These are phyloP conservation scores for Rugosomyces carneus DNA, from an alignment of 1,284 basidiomycete species.

Conservation along the genomic window DNA sequence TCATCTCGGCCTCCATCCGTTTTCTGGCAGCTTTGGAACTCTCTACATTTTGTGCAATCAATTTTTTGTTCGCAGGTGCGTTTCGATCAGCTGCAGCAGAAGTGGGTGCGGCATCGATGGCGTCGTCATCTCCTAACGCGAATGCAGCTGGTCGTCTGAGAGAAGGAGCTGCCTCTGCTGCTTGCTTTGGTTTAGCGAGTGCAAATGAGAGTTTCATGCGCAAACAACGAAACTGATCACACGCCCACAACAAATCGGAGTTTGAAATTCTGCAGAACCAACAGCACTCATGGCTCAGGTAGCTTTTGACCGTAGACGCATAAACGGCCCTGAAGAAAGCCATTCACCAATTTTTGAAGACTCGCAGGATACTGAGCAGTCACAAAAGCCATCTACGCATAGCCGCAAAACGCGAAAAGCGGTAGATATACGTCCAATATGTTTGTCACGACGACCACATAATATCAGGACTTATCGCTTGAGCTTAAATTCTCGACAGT, in stretches of 20 bases:
- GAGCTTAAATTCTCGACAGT: conserved; percentile 42
- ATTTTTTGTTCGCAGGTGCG: conserved; percentile 43
- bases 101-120: conserved; percentile 43
- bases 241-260: conserved; percentile 12
- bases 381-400: conserved; percentile 26
- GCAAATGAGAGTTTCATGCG: conserved; percentile 80
- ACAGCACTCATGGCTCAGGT: conserved; percentile 36
- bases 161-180: conserved; percentile 42
- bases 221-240: conserved; percentile 10
- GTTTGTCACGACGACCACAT: conserved; percentile 33
- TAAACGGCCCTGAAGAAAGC: conserved; percentile 85
- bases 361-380: conserved; percentile 12
- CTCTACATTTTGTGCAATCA: conserved; percentile 51
- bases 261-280: conserved; percentile 12
- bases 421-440: conserved; percentile 76
- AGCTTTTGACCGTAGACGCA: conserved; percentile 77
- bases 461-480: neutral
- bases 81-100: conserved; percentile 28
- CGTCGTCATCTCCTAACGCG: conserved; percentile 50
- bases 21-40: conserved; percentile 58
- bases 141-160: conserved; percentile 61
- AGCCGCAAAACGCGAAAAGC: conserved; percentile 46
- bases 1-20: conserved; percentile 70
- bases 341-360: conserved; percentile 54
- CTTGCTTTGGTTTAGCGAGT: conserved; percentile 53